Percentiles rank a stretch among this genome's conserved stretches.
Evolutionary conservation across 352 stramenopile genomes (phyloP).

Genomic region (Phytophthora sansomeana): DNA sequence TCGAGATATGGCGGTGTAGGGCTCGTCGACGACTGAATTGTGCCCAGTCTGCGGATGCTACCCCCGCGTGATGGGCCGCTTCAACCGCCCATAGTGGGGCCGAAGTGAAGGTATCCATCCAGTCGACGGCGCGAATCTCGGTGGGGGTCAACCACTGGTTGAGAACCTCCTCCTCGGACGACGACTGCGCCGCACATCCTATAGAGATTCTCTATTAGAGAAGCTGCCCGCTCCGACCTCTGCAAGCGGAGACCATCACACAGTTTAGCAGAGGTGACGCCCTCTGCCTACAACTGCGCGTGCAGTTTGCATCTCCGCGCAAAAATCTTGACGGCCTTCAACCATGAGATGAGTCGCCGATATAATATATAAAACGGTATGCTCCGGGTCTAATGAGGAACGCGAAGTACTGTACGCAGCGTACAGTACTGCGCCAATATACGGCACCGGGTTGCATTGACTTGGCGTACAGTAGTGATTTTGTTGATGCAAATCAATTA

Average conservation of each 20-base stretch:
- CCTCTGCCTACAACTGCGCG: neutral
- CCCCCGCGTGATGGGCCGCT: neutral
- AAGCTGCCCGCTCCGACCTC: neutral
- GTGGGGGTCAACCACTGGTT: neutral
- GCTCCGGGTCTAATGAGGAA: neutral
- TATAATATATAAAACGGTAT: slow-evolving; percentile 1
- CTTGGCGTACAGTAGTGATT: too few species aligned
- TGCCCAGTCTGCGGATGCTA: neutral
- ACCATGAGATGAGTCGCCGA: neutral
- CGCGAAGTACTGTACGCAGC: too few species aligned
- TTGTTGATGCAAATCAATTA: too few species aligned
- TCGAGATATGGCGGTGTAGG: neutral
- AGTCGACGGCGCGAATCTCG: neutral
- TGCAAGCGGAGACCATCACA: too few species aligned
- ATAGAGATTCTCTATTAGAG: too few species aligned
- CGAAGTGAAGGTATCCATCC: neutral
- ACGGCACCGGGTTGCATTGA: too few species aligned
- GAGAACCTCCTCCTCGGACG: too few species aligned
- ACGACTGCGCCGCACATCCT: too few species aligned
- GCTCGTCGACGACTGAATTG: neutral
- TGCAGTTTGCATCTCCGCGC: neutral
- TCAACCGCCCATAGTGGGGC: neutral
- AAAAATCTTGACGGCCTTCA: neutral
- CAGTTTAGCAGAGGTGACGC: neutral
- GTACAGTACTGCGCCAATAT: too few species aligned